These are phyloP conservation scores for Irpex lacteus DNA, from an alignment of 1,284 basidiomycete genomes.

Conservation along the genomic window DNA sequence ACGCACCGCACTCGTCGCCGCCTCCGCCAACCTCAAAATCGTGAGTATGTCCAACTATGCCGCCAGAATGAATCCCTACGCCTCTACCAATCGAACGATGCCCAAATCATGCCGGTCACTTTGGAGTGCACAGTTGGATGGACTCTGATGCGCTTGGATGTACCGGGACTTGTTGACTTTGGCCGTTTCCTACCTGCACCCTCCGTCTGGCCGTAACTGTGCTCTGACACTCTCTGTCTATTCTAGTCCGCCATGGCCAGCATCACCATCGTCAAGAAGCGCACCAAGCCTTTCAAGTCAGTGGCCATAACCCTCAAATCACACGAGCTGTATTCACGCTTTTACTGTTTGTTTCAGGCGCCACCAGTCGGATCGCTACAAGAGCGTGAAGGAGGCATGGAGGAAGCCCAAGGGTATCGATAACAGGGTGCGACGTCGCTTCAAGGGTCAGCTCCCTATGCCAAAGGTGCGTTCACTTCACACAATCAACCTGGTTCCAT, in stretches of 20 bases:
- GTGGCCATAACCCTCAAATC: slow-evolving; percentile 27
- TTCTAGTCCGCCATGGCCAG: slow-evolving; percentile 72
- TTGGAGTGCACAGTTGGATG: slow-evolving; percentile 22
- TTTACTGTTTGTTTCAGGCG: slow-evolving; percentile 53
- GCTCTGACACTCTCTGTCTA: slow-evolving; percentile 4
- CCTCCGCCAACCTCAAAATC: slow-evolving; percentile 33
- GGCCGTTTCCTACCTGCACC: slow-evolving; percentile 1
- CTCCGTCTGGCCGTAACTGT: not conserved
- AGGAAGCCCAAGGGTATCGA: slow-evolving; percentile 98
- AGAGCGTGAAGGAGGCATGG: slow-evolving; percentile 95
- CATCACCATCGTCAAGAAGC: slow-evolving; percentile 94
- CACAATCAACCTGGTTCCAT: not conserved
- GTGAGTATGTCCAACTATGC: slow-evolving; percentile 34
- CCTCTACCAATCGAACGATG: slow-evolving; percentile 20
- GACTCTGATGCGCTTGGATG: slow-evolving; percentile 20
- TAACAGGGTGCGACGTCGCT: slow-evolving; percentile 92
- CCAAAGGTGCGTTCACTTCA: slow-evolving; percentile 68
- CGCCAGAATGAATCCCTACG: slow-evolving; percentile 13
- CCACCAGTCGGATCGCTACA: slow-evolving; percentile 97
- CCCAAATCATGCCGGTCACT: slow-evolving; percentile 10
- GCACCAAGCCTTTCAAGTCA: slow-evolving; percentile 92
- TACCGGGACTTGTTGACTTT: slow-evolving; percentile 8
- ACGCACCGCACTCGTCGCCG: slow-evolving; percentile 20
- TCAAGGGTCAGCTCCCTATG: slow-evolving; percentile 95
- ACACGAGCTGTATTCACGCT: slow-evolving; percentile 12